phyloP scores from a whole-genome alignment of 1,284 basidiomycete genomes.

The Ustilago esculenta region DNA sequence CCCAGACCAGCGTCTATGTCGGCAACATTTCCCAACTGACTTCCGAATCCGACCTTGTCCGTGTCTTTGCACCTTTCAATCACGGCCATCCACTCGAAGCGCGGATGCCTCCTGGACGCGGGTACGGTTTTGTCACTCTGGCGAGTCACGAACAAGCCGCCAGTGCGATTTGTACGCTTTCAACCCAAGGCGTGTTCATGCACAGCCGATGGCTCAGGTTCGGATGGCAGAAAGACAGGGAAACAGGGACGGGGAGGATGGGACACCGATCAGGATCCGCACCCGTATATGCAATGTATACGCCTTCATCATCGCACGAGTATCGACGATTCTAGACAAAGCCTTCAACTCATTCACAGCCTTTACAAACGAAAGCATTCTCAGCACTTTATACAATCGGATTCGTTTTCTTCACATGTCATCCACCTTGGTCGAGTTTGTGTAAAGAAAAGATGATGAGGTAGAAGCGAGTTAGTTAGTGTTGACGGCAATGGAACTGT shows the following conservation, averaged over 20 bases:
- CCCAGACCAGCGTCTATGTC: conserved; percentile 96
- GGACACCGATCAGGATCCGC: conserved; percentile 10
- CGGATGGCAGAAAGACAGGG: conserved; percentile 91
- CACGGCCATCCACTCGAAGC: conserved; percentile 93
- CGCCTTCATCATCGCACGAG: conserved; percentile 8
- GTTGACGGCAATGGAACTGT: too few relatives aligned
- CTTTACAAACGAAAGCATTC: too few relatives aligned
- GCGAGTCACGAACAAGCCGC: conserved; percentile 97
- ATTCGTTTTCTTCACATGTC: too few relatives aligned
- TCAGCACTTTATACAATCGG: too few relatives aligned
- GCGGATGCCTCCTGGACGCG: conserved; percentile 82
- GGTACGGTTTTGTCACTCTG: conserved; percentile 97
- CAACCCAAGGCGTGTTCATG: conserved; percentile 84
- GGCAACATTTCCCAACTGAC: conserved; percentile 96
- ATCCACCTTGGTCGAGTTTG: too few relatives aligned
- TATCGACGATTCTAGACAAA: conserved; percentile 15
- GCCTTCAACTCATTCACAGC: conserved; percentile 16
- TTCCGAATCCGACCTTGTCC: conserved; percentile 93
- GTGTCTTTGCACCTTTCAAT: conserved; percentile 88
- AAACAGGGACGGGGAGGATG: not conserved
- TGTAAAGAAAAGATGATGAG: too few relatives aligned
- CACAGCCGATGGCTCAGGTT: conserved; percentile 96
- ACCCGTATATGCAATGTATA: conserved; percentile 12
- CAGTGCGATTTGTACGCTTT: conserved; percentile 90
- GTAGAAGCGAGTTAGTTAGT: too few relatives aligned